Evolutionary conservation across 2,329 filamentous ascomycete species (phyloP), one percentile per base, ranked within the genome.

Genomic region (Aspergillus amoenus): DNA sequence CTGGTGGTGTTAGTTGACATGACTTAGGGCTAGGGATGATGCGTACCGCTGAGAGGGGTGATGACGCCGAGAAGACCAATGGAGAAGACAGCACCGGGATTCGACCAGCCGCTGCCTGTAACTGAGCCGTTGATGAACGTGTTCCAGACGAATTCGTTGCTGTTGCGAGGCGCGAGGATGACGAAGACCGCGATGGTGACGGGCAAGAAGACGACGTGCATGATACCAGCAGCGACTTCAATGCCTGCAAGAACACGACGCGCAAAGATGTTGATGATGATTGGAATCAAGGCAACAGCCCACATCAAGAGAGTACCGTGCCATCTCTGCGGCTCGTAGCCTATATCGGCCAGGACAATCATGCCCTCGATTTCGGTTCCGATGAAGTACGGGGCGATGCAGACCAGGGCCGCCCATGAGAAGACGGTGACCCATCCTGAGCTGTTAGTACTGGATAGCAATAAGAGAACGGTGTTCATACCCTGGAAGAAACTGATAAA

Each of bases 211-310:
- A 66, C 61, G 5, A 66, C 55, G 52, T 68, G 66, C 63, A 66
- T 63, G 40, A 63, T 53, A 3, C 61, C 61, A 1, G 55, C 59
- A 1, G 46, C 51, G 11, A 63, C 48, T 40, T 63, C 61, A 8
- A 63, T 60, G 4, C 51, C 24, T 2, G 53, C 30, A 0, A 63
- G 56, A 3, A 63, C n/a, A 13, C 61, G 61, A 17, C 61, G 59
- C 5, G 49, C 65, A 56, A 80, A 74, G 0, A 80, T 79, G 63
- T 84, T 84, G 70, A 83, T 75, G 15, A 81, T 66, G 17, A 83
- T 75, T 2, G 76, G 76, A 18, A 82, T 74, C 4, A 77, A 43
- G 2, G 80, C 71, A 32, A 82, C 75, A 3, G 75, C 75, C 69
- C 80, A 82, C 18, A 81, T 75, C 0, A 84, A 65, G 3, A 84